Base-by-base conservation (phyloP, 1,284 basidiomycete species). In the Irpex sp. region DNA sequence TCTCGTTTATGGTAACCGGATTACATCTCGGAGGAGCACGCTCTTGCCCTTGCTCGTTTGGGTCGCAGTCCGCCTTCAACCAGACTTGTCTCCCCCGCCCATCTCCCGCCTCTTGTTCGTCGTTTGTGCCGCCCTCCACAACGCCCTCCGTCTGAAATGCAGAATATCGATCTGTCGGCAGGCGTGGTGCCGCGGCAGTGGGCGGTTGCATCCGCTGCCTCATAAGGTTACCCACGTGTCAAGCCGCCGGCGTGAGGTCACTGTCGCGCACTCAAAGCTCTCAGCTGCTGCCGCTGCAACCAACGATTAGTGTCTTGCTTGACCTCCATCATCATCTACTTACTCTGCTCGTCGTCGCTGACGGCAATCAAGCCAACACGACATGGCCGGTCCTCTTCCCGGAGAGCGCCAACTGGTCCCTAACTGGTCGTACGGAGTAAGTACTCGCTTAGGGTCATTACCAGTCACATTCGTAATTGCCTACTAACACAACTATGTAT, bases 391-490 rank as follows among this genome's bases (percentile, higher is more conserved):
- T 46, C 36, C 49, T 21, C 6, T 19, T 13, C n/a, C 33, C 58
- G 61, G 59, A 17, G 66, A 67, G 57, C 68, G 72, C 58, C 68
- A 66, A 65, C 67, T 74, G 61, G 59, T 65, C 13, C 70, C 70
- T 15, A 57, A 69, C 15, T 74, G 71, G 72, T 68, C 70, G 7
- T 71, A 72, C 8, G 71, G 68, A 67, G 72, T 74, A 51, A 50
- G 67, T 63, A 11, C 56, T 33, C 31, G 31, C 31, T 33, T 33
- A 33, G 31, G 31, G 31, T 33, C 31, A 33, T 33, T 33, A 5
- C 31, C 31, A 33, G 31, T 33, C 31, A 6, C 31, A 33, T 33
- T 33, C 31, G 31, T 33, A 33, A 33, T 33, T 33, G 5, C 31
- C 31, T 6, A 33, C 31, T 33, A 33, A 33, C 31, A 6, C 31